Base-by-base conservation (phyloP, 805 yeast genomes). In the Starmerella potacharoeniae region DNA sequence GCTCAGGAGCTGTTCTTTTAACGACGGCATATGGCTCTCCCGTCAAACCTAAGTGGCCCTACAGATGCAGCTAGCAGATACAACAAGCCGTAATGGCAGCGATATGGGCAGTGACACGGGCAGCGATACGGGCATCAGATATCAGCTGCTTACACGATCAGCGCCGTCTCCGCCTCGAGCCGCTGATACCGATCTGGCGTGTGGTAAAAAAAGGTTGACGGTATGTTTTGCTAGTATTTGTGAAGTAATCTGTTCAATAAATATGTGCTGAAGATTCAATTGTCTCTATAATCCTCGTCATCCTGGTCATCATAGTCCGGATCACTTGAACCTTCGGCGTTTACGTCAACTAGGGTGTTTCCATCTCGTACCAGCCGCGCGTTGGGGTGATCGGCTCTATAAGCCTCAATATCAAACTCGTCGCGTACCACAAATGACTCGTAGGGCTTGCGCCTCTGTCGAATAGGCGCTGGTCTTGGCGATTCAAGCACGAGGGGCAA, bases 1-100 rank as follows among this genome's bases (percentile, higher is more conserved):
- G 30, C 74, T 68, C 34, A 83, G 66, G 34, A 82, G 73, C 60
- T 77, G 73, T 53, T 76, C 74, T 63, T 75, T 58, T 30, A 53
- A 17, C 35, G 50, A 34, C n/a, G 54, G 40, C 51, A 37, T 22
- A 22, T 22, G 22, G 22, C 22, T 2, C 22, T 22, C 3, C 22
- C 22, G 22, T 22, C 22, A 22, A 22, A 22, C 22, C 22, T 22
- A 22, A 2, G 35, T 33, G 35, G 8, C 35, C 35, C 3, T 2
- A 14, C 41, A 37, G 41, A 37, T 14, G 17, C 41, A 16, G 5
- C 17, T 37, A 9, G 13, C 41, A 16, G 43, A 16, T 40, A 22
- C 22, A 22, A 22, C 22, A 2, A 22, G 22, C 22, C 3, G 22
- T 22, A 22, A 22, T 22, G 22, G 22, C 22, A 22, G 22, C 22